A percentile compares a stretch with the other conserved stretches of the same genome.
Conservation (phyloP, 2,329 filamentous ascomycete genomes). For the Fusarium globosum region DNA sequence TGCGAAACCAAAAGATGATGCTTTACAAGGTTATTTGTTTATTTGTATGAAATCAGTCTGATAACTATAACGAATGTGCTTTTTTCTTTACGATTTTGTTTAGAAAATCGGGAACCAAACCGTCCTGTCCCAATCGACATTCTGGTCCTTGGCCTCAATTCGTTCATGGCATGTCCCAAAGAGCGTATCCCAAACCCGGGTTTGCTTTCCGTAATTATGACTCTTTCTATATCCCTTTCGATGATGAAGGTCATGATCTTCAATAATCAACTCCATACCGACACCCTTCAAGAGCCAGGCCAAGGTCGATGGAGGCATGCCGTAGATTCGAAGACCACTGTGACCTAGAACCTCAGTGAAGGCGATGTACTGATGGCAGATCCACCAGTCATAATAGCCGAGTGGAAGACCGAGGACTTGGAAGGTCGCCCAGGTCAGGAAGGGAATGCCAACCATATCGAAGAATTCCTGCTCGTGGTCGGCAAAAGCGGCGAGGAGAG, state of each 20-base stretch:
- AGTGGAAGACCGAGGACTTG: conserved; percentile 10
- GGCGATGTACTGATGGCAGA: conserved; percentile 30
- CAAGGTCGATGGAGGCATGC: conserved; percentile 23
- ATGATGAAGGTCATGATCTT: conserved; percentile 32
- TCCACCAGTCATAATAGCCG: conserved; percentile 32
- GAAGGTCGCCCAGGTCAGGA: conserved; percentile 24
- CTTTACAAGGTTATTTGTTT: background rate
- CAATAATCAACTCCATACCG: conserved; percentile 13
- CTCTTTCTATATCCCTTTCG: conserved; percentile 31
- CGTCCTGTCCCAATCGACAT: conserved; percentile 17
- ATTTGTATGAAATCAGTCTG: background rate
- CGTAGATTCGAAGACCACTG: conserved; percentile 22
- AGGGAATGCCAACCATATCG: conserved; percentile 28
- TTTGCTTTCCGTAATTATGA: conserved; percentile 33
- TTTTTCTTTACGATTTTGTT: fast-evolving
- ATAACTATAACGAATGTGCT: background rate
- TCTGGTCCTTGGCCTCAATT: conserved; percentile 7
- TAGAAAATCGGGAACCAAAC: background rate
- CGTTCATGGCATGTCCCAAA: conserved; percentile 28
- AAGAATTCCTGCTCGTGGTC: conserved; percentile 36
- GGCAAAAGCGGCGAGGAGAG: conserved; percentile 24
- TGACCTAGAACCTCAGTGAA: conserved; percentile 31
- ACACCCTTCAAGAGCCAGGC: conserved; percentile 3
- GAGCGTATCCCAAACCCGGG: conserved; percentile 18
- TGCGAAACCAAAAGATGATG: fast-evolving